Base-by-base conservation (phyloP, 352 stramenopile species). In the Globisporangium canariense region DNA sequence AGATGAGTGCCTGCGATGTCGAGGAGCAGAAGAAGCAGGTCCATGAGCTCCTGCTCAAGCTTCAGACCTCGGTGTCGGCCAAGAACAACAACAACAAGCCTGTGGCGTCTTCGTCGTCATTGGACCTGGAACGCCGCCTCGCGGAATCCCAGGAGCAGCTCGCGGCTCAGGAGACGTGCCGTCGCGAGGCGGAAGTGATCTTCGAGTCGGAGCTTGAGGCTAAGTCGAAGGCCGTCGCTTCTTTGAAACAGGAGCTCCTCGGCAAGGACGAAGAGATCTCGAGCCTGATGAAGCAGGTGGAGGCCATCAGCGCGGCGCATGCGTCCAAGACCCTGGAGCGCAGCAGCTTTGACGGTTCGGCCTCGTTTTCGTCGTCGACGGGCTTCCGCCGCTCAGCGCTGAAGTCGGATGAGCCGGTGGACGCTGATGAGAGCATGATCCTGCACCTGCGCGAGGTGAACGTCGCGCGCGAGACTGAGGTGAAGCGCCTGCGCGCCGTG, bases 141-240 rank as follows among this genome's bases (percentile, higher is more conserved):
- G 32, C 65, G 3, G 66, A 75, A 10, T 77, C 65, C 10, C 62
- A 89, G 56, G 64, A 79, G 34, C 68, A 68, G 32, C 67, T 79
- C 3, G 67, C 67, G 9, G 66, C 76, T 11, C 81, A 88, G 63
- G 67, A 89, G 60, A 69, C 67, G 1, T 76, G 69, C 49, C 76
- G 76, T 34, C 83, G 78, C 51, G 73, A 89, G 64, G 73, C 79
- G 1, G 83, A 90, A 49, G 51, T 69, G 16, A 65, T 67, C 1
- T 90, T 83, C 53, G 71, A 84, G 54, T 73, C 60, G 20, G 71
- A 83, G 43, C 59, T 88, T 22, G 68, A 78, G 41, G 60, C 32
- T 32, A 75, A 77, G 36, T 66, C 86, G 36, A 56, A 79, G 43
- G 67, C 68, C 36, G 69, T 78, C 3, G 71, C 71, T 13, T 65